phyloP scores from a whole-genome alignment of 371 early-diverging fungal genomes.

The Batkoa obscura region DNA sequence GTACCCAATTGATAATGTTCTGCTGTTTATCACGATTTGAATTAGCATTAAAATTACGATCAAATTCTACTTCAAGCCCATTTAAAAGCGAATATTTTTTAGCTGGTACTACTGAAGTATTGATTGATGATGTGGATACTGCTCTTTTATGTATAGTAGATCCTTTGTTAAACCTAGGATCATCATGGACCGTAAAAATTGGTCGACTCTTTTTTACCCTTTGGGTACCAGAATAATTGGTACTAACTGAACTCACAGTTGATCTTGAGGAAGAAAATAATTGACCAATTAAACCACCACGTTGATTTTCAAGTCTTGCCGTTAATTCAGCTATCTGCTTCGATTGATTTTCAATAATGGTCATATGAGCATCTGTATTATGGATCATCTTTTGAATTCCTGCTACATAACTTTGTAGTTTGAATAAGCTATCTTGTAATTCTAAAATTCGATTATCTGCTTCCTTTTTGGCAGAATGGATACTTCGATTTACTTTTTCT shows the following conservation, averaged over 20 bases:
- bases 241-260: background rate
- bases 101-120: background rate
- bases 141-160: background rate
- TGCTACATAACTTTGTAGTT: background rate
- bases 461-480: background rate
- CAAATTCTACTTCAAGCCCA: constrained; percentile 2
- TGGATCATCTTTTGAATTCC: background rate
- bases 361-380: background rate
- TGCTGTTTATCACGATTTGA: background rate
- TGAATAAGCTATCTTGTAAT: background rate
- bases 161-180: background rate
- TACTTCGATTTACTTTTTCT: background rate
- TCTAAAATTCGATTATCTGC: background rate
- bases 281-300: background rate
- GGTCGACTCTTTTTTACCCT: no score
- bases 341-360: constrained; percentile 2
- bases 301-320: background rate
- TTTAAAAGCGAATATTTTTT: background rate
- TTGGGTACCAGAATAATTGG: background rate
- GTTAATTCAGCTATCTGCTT: constrained; percentile 4
- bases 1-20: background rate
- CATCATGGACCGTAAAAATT: constrained; percentile 4
- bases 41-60: constrained; percentile 2
- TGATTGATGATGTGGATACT: background rate
- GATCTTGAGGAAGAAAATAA: background rate